Evolutionary conservation across 164 flowering plant species (phyloP).

Genomic region (Chloranthus sessilifolius): DNA sequence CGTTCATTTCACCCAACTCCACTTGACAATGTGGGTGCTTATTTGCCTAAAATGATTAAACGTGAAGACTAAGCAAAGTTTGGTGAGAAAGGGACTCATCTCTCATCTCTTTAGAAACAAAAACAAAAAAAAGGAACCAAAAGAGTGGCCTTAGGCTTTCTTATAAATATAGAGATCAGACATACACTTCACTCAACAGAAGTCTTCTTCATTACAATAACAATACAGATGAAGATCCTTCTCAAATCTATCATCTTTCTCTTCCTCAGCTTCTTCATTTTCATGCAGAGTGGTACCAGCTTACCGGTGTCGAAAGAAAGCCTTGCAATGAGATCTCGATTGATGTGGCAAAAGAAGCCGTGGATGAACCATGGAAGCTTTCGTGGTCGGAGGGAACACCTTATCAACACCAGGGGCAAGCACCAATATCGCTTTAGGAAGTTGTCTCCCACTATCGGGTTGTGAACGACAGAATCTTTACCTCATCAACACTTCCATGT

Average conservation of each 20-base stretch:
- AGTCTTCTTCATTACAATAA: no score
- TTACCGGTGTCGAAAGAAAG: not conserved
- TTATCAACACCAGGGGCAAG: slow-evolving; percentile 28
- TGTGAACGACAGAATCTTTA: no score
- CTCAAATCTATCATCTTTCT: slow-evolving; percentile 9
- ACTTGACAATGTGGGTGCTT: no score
- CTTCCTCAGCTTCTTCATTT: slow-evolving; percentile 11
- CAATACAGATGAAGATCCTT: slow-evolving; percentile 15
- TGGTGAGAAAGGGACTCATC: slow-evolving; percentile 4
- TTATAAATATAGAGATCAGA: not conserved
- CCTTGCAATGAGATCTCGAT: slow-evolving; percentile 4
- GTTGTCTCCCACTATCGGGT: no score
- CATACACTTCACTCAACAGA: not conserved
- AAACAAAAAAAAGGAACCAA: not conserved
- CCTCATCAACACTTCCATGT: no score
- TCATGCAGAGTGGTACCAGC: slow-evolving; percentile 4
- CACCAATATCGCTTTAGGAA: slow-evolving; percentile 22
- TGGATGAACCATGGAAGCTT: slow-evolving; percentile 58
- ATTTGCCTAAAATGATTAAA: slow-evolving; percentile 5
- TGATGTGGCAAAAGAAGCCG: slow-evolving; percentile 23
- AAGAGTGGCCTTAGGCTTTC: not conserved
- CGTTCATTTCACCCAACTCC: no score
- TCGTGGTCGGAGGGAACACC: slow-evolving; percentile 51
- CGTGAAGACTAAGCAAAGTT: slow-evolving; percentile 10
- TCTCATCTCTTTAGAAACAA: not conserved